A percentile compares a stretch with the other conserved stretches of the same genome.
phyloP scores from a whole-genome alignment of 768 basidiomycete species.

The Boletus bicolor region DNA sequence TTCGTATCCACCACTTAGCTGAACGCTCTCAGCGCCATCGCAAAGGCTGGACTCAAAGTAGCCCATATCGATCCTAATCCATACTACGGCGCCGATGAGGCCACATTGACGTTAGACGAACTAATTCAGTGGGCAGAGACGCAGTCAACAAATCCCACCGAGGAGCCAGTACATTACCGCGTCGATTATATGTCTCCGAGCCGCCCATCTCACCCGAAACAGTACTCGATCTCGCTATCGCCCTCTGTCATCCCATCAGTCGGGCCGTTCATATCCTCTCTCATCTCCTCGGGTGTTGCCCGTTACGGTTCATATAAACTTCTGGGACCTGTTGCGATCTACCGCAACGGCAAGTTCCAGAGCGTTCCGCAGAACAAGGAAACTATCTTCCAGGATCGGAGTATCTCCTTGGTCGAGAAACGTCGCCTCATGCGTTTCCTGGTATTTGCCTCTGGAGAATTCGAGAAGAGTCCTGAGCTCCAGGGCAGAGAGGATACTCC shows the following conservation, averaged over 20 bases:
- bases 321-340: slow-evolving; percentile 66
- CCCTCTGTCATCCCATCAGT: slow-evolving; percentile 78
- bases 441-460: slow-evolving; percentile 73
- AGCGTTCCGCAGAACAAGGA: slow-evolving; percentile 89
- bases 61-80: slow-evolving; percentile 83
- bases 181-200: slow-evolving; percentile 41
- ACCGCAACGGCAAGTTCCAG: slow-evolving; percentile 46
- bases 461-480: slow-evolving; percentile 60
- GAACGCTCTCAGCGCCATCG: slow-evolving; percentile 60
- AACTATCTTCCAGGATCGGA: slow-evolving; percentile 84
- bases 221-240: slow-evolving; percentile 83
- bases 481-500: slow-evolving; percentile 51
- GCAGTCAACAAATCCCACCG: slow-evolving; percentile 21
- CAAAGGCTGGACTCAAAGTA: slow-evolving; percentile 84
- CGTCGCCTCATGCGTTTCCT: slow-evolving; percentile 90
- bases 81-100: slow-evolving; percentile 84
- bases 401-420: slow-evolving; percentile 78
- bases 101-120: slow-evolving; percentile 80
- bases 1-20: slow-evolving; percentile 1
- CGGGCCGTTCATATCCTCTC: slow-evolving; percentile 73
- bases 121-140: slow-evolving; percentile 64
- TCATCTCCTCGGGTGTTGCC: slow-evolving; percentile 80
- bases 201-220: slow-evolving; percentile 56
- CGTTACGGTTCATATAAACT: slow-evolving; percentile 90
- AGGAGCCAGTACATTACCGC: slow-evolving; percentile 15